Evolutionary conservation across 345 rosid species (phyloP).

Genomic region (Acer negundo): DNA sequence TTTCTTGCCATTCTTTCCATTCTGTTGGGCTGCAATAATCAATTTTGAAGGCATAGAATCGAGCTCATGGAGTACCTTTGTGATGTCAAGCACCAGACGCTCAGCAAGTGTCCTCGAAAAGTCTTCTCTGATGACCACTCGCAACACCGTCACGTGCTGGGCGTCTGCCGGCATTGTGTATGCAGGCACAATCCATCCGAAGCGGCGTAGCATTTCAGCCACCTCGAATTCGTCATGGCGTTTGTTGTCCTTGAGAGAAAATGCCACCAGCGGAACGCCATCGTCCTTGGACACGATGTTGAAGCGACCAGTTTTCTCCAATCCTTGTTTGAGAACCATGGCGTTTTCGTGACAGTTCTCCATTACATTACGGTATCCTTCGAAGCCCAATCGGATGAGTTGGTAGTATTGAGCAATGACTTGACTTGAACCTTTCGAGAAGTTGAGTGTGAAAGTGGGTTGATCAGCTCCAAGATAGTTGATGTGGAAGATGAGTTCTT

Average conservation of each 20-base stretch:
- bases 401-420: conserved; percentile 90
- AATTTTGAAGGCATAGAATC: conserved; percentile 39
- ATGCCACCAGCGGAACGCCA: conserved; percentile 56
- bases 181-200: conserved; percentile 89
- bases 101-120: conserved; percentile 75
- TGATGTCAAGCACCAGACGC: conserved; percentile 55
- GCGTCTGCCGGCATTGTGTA: conserved; percentile 92
- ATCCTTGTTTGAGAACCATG: conserved; percentile 35
- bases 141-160: conserved; percentile 74
- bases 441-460: conserved; percentile 61
- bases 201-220: conserved; percentile 46
- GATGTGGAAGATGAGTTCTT: conserved; percentile 58
- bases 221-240: conserved; percentile 41
- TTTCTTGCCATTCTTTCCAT: conserved; percentile 38
- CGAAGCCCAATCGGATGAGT: conserved; percentile 71
- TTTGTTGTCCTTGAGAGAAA: conserved; percentile 44
- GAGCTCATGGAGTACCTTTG: conserved; percentile 57
- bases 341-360: conserved; percentile 47
- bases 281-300: conserved; percentile 44
- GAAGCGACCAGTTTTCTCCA: conserved; percentile 41
- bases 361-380: conserved; percentile 60
- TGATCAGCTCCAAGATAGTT: conserved; percentile 60
- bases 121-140: conserved; percentile 83
- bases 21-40: not conserved
- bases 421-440: conserved; percentile 73